phyloP scores from a whole-genome alignment of 805 yeast genomes.

The Nakazawaea populi region DNA sequence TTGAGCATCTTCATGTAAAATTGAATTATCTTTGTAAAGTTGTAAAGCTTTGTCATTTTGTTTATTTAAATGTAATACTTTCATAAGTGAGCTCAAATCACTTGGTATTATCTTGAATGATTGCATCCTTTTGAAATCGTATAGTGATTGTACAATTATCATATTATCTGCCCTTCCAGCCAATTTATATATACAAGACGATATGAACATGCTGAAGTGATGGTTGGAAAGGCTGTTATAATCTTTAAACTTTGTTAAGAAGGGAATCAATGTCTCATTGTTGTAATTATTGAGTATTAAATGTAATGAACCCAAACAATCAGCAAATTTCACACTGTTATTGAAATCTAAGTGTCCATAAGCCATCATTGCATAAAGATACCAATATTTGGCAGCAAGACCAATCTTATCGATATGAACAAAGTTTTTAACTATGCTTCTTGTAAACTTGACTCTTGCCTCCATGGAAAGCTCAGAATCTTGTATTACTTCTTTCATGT shows the following conservation, averaged over 20 bases:
- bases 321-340: background rate
- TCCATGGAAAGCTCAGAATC: background rate
- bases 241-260: constrained; percentile 1
- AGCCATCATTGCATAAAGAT: background rate
- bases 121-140: constrained; percentile 1
- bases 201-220: constrained; percentile 8
- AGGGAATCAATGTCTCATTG: background rate
- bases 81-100: constrained; percentile 10
- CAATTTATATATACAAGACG: constrained; percentile 6
- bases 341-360: constrained; percentile 8
- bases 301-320: background rate
- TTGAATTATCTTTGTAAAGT: constrained; percentile 29
- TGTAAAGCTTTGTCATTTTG: constrained; percentile 21
- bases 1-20: constrained; percentile 40
- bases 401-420: constrained; percentile 2
- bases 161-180: background rate
- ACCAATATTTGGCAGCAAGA: background rate
- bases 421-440: constrained; percentile 2
- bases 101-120: background rate
- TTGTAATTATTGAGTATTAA: constrained; percentile 1
- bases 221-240: constrained; percentile 4
- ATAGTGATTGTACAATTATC: background rate
- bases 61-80: constrained; percentile 16
- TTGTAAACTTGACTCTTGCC: background rate
- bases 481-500: constrained; percentile 1